Evolutionary conservation across 2,329 filamentous ascomycete genomes (phyloP).

Genomic region (Diaporthe sp.): DNA sequence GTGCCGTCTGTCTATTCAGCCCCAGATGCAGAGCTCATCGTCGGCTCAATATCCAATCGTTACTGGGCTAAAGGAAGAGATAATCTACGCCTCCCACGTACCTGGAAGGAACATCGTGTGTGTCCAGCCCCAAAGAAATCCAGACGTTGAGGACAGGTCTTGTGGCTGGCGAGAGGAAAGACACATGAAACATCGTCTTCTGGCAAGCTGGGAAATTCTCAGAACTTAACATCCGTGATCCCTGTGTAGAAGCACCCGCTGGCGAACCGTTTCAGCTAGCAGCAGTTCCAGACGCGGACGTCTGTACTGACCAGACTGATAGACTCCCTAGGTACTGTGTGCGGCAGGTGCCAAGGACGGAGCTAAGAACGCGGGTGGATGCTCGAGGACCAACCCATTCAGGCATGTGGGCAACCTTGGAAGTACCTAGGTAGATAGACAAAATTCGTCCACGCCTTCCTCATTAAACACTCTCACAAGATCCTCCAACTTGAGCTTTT

Average conservation of each 20-base stretch:
- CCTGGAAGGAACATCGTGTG: background rate
- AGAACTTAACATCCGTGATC: background rate
- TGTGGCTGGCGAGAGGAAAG: background rate
- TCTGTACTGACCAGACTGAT: background rate
- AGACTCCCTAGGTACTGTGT: background rate
- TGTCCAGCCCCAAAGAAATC: no score
- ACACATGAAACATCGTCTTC: background rate
- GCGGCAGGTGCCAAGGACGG: constrained; percentile 19
- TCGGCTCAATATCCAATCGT: background rate
- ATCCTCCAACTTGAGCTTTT: background rate
- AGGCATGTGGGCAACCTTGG: background rate
- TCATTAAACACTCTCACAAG: background rate
- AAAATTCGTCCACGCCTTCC: constrained; percentile 18
- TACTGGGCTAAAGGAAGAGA: no score
- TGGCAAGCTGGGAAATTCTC: background rate
- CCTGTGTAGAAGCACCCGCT: background rate
- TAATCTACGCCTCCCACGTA: background rate
- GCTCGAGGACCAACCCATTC: constrained; percentile 11
- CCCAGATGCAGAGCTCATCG: constrained; percentile 12
- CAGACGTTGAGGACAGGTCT: background rate
- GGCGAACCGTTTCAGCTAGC: constrained; percentile 13
- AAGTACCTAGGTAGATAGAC: background rate
- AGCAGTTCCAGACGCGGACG: background rate
- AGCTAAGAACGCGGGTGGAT: constrained; percentile 18
- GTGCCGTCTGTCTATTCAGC: constrained; percentile 10